A percentile compares a stretch with the other conserved stretches of the same genome.
phyloP scores from a whole-genome alignment of 2,329 filamentous ascomycete species.

The Trichoderma atrobrunneum region DNA sequence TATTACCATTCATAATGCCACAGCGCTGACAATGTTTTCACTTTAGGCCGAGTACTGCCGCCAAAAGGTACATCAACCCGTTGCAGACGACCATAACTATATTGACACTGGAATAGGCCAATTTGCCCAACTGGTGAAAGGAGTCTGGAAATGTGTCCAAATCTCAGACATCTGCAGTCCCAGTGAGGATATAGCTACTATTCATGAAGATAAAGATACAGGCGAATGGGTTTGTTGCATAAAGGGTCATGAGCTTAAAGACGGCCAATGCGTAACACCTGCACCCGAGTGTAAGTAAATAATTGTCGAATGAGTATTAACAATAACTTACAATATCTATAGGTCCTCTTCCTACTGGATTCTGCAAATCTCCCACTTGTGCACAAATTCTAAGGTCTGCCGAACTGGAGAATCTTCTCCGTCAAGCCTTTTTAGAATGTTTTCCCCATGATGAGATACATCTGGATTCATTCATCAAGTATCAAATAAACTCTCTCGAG shows the following conservation, averaged over 20 bases:
- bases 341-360: neutral
- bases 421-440: neutral
- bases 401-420: neutral
- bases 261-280: neutral
- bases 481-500: neutral
- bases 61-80: neutral
- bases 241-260: neutral
- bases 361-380: neutral
- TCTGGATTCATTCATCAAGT: neutral
- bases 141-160: constrained; percentile 1
- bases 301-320: neutral
- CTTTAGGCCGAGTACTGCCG: neutral
- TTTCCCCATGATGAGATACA: neutral
- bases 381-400: neutral
- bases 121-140: constrained; percentile 3
- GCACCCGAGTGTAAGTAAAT: neutral
- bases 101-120: neutral
- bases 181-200: neutral
- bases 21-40: neutral
- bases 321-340: neutral
- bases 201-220: neutral
- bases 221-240: constrained; percentile 3
- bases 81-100: neutral
- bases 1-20: too few species aligned
- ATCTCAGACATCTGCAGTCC: neutral